Evolutionary conservation across 768 basidiomycete genomes (phyloP).

Genomic region (Pleurotus salmoneostramineus): DNA sequence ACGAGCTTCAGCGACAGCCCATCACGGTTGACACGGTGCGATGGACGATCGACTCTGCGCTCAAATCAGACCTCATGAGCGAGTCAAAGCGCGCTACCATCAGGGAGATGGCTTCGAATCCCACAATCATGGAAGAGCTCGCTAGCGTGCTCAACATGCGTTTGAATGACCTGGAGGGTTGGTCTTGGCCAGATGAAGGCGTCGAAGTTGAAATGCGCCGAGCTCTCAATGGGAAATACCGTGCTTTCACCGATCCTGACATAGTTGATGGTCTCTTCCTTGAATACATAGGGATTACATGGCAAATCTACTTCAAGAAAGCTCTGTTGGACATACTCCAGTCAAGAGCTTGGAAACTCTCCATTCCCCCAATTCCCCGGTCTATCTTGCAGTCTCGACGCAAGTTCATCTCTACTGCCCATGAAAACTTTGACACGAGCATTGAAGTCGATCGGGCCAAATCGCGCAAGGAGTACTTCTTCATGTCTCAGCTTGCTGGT

Average conservation of each 20-base stretch:
- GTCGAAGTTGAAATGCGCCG: slow-evolving; percentile 40
- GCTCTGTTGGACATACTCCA: slow-evolving; percentile 23
- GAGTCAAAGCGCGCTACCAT: slow-evolving; percentile 36
- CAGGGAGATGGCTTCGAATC: slow-evolving; percentile 36
- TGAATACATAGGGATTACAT: slow-evolving; percentile 38
- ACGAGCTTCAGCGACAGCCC: slow-evolving; percentile 18
- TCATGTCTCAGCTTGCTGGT: slow-evolving; percentile 10
- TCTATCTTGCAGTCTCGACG: slow-evolving; percentile 15
- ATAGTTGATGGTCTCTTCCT: slow-evolving; percentile 41
- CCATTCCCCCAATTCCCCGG: slow-evolving; percentile 11
- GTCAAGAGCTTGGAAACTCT: slow-evolving; percentile 33
- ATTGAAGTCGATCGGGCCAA: background rate
- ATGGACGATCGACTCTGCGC: slow-evolving; percentile 28
- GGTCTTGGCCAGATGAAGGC: slow-evolving; percentile 42
- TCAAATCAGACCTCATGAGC: slow-evolving; percentile 32
- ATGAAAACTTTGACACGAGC: slow-evolving; percentile 2
- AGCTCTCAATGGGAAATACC: slow-evolving; percentile 45
- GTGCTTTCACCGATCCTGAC: slow-evolving; percentile 46
- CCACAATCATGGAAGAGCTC: slow-evolving; percentile 33
- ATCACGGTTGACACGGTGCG: slow-evolving; percentile 23
- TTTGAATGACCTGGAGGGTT: slow-evolving; percentile 31
- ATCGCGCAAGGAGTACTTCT: background rate
- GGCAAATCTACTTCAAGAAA: slow-evolving; percentile 34
- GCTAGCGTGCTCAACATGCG: slow-evolving; percentile 45
- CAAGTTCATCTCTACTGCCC: slow-evolving; percentile 14